These are phyloP conservation scores for Botrytis galanthina DNA, from an alignment of 2,329 filamentous ascomycete species.

Conservation along the genomic window DNA sequence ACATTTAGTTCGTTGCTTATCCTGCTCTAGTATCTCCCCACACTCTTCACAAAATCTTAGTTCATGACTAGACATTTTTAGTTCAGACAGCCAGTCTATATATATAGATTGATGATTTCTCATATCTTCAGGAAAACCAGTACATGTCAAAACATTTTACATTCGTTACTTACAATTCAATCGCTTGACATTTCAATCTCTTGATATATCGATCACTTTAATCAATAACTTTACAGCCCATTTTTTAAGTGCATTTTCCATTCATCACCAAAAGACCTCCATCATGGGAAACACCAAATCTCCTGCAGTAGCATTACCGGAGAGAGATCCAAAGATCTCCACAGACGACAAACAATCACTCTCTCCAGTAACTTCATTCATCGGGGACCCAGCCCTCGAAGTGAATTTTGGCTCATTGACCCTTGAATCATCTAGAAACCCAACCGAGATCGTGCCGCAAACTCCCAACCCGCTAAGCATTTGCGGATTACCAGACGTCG, in stretches of 20 bases:
- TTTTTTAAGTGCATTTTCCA: not conserved
- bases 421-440: not conserved
- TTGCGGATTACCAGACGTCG: slow-evolving; percentile 15
- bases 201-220: not conserved
- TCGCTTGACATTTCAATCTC: not conserved
- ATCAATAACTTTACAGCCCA: not conserved
- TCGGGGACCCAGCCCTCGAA: not conserved
- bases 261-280: not conserved
- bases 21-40: not conserved
- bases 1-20: not conserved
- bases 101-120: not conserved
- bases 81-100: not conserved
- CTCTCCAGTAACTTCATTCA: not conserved
- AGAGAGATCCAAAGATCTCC: not conserved
- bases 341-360: not conserved
- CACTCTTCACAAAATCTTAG: not conserved
- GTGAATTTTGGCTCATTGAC: too few relatives aligned
- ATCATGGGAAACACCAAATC: not conserved
- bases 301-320: not conserved
- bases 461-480: slow-evolving; percentile 19
- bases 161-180: not conserved
- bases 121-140: not conserved
- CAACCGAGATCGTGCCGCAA: not conserved
- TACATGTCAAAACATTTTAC: not conserved
- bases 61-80: not conserved